A percentile compares a stretch with the other conserved stretches of the same genome.
Evolutionary conservation across 192 early-diverging fungal genomes (phyloP).

Genomic region (Endogone sp.): DNA sequence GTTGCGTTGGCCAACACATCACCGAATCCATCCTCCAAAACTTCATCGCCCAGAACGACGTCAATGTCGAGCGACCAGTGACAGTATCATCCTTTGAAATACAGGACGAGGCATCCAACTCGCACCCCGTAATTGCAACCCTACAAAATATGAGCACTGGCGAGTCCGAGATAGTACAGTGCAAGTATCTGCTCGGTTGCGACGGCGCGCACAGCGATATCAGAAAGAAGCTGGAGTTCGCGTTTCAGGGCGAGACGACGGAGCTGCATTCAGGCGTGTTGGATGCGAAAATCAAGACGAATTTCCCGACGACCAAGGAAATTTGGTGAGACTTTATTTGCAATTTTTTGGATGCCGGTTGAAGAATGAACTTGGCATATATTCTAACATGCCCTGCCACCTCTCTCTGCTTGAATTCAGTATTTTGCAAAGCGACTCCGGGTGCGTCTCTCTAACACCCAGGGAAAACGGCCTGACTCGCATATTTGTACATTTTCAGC

Average conservation of each 20-base stretch:
- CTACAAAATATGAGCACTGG: constrained; percentile 12
- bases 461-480: constrained; percentile 23
- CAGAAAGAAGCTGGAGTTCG: constrained; percentile 15
- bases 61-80: constrained; percentile 20
- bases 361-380: background rate
- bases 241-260: constrained; percentile 16
- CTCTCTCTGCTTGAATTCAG: too few relatives aligned
- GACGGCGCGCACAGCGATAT: constrained; percentile 34
- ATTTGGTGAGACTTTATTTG: constrained; percentile 13
- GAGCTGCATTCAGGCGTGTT: constrained; percentile 20
- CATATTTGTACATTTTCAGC: constrained; percentile 28
- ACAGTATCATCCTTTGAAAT: constrained; percentile 12
- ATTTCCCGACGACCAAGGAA: constrained; percentile 19
- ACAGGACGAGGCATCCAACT: background rate
- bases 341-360: background rate
- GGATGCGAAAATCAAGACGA: constrained; percentile 24
- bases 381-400: too few relatives aligned
- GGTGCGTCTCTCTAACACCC: constrained; percentile 19
- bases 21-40: constrained; percentile 22
- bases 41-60: constrained; percentile 13
- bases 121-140: constrained; percentile 13
- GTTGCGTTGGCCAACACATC: constrained; percentile 31
- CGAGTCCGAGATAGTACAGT: constrained; percentile 5
- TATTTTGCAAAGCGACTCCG: constrained; percentile 18
- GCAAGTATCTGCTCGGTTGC: constrained; percentile 30